Percentiles rank a stretch among this genome's conserved stretches.
Conservation (phyloP, 163 green algal genomes). For the Scenedesmus sp. region DNA sequence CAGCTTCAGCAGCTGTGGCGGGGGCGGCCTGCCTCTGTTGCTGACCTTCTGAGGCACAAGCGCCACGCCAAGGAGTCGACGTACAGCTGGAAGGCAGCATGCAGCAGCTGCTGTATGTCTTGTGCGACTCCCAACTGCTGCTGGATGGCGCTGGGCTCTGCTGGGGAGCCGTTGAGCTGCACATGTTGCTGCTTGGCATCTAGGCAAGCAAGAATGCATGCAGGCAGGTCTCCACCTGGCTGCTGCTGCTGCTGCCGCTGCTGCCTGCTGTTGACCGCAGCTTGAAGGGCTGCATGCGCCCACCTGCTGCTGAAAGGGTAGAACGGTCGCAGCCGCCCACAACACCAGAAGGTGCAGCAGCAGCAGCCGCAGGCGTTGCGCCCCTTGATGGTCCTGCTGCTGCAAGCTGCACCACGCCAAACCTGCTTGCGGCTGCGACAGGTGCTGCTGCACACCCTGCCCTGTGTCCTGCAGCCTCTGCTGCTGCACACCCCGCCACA, state of each 20-base stretch:
- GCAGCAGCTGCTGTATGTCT: neutral
- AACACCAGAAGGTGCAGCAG: neutral
- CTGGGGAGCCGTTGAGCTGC: neutral
- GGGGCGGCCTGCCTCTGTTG: neutral
- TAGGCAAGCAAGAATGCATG: neutral
- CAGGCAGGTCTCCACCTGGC: neutral
- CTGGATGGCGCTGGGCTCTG: neutral
- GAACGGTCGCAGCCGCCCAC: too few relatives aligned
- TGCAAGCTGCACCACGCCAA: neutral
- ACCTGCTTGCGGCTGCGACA: neutral
- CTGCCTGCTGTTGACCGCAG: neutral
- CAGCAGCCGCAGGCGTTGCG: neutral
- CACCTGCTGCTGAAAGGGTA: neutral
- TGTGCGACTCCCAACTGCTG: neutral
- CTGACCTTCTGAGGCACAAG: neutral
- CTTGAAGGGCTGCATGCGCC: constrained; percentile 1
- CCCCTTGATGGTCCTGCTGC: too few relatives aligned
- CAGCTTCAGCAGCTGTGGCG: neutral
- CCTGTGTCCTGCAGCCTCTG: neutral
- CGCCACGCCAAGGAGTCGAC: neutral
- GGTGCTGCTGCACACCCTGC: neutral
- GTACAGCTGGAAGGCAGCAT: constrained; percentile 18
- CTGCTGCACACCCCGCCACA: neutral
- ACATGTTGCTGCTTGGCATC: neutral
- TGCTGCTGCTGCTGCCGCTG: constrained; percentile 6